These are phyloP conservation scores for Ilyonectria mors-panacis DNA, from an alignment of 2,329 filamentous ascomycete genomes.

Conservation along the genomic window DNA sequence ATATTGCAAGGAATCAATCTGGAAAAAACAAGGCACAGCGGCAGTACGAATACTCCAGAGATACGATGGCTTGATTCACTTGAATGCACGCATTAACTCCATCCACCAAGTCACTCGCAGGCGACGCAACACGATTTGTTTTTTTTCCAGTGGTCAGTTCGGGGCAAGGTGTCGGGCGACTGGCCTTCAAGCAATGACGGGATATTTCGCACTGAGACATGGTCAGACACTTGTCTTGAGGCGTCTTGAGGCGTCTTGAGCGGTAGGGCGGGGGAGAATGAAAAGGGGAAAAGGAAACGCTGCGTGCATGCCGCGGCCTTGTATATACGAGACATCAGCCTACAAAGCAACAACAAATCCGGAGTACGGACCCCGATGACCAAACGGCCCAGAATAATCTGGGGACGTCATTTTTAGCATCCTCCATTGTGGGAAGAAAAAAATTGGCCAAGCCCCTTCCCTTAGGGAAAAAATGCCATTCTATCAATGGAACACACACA, in stretches of 20 bases:
- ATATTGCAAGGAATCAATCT: constrained; percentile 1
- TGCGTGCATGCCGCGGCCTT: not conserved
- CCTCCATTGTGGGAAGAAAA: not conserved
- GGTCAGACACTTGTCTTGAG: constrained; percentile 15
- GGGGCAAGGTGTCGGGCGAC: not conserved
- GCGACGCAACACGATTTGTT: not conserved
- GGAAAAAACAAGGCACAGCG: not conserved
- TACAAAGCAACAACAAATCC: not conserved
- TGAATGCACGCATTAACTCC: not conserved
- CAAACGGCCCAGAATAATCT: not conserved
- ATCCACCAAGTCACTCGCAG: not conserved
- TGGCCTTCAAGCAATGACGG: not conserved
- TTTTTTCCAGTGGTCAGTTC: not conserved
- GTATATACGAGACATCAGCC: constrained; percentile 9
- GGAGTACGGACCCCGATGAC: not conserved
- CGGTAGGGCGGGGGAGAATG: not conserved
- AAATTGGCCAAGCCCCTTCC: not conserved
- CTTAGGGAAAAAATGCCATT: not conserved
- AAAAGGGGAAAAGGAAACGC: constrained; percentile 7
- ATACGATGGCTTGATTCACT: not conserved
- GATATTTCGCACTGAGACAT: constrained; percentile 29
- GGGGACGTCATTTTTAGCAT: constrained; percentile 3
- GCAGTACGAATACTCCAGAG: not conserved
- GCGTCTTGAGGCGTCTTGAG: not conserved
- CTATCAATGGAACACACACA: not conserved